Percentiles rank a stretch among this genome's conserved stretches.
Conservation (phyloP, 768 basidiomycete species). For the Lactarius sanguifluus region DNA sequence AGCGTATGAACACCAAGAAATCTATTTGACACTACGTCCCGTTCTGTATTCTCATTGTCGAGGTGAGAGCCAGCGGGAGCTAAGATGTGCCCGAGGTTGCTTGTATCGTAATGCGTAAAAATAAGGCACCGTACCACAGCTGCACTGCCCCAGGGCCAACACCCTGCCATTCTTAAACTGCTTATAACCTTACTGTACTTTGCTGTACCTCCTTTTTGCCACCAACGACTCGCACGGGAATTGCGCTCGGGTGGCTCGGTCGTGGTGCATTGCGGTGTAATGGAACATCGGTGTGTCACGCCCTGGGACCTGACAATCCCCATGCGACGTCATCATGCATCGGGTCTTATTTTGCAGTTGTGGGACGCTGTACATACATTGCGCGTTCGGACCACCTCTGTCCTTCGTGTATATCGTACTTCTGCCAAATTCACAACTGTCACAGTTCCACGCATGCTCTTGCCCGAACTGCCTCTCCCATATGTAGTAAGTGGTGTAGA, state of each 20-base stretch:
- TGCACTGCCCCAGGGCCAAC: neutral
- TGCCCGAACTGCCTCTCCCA: too few species aligned
- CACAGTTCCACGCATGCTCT: too few species aligned
- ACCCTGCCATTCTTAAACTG: neutral
- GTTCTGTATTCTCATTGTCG: neutral
- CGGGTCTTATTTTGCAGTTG: neutral
- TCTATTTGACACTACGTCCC: neutral
- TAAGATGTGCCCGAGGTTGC: neutral
- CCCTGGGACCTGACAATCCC: neutral
- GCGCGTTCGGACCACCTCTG: neutral
- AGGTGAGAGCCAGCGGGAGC: neutral
- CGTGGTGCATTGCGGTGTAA: neutral
- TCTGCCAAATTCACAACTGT: too few species aligned
- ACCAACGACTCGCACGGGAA: neutral
- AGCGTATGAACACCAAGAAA: too few species aligned
- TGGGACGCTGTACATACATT: neutral
- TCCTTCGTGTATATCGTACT: neutral
- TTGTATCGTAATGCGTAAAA: neutral
- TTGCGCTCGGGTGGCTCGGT: conserved; percentile 1
- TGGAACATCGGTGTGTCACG: neutral
- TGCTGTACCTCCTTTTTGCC: neutral
- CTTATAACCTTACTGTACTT: neutral
- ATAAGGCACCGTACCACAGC: neutral
- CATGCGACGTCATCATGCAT: neutral
- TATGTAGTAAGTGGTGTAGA: too few species aligned